Base-by-base conservation (phyloP, 257 asterid genomes). In the Henckelia pumila region DNA sequence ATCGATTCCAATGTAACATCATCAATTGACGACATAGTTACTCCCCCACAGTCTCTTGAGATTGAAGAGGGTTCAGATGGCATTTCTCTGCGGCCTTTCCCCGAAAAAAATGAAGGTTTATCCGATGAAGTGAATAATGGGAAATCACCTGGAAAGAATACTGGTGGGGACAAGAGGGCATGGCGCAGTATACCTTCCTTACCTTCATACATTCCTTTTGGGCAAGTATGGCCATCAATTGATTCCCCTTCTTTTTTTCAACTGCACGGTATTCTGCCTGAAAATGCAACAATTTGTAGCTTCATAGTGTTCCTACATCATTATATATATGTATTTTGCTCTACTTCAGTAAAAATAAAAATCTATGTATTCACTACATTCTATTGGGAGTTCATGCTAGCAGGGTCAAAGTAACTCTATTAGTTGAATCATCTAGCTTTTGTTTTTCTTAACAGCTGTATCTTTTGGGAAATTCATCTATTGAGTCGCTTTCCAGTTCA, bases 1-100 rank as follows among this genome's bases (percentile, higher is more conserved):
- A 64, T 74, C 53, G 87, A 79, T 83, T 84, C 92, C 75, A 66
- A 84, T 71, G 65, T 76, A 61, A 60, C 87, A 55, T 86, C 97
- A 49, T 74, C 95, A 44, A 73, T 88, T 67, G 86, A 85, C 65
- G 89, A 88, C 77, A 78, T 87, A 53, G 82, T 72, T 78, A 67
- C 84, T 69, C 72, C 89, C 25, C 89, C 91, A 66, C 95, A 85
- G 76, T 93, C 96, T 70, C 97, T 93, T 69, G 99, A 90, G 82
- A 93, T 93, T n/a, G 88, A 91, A 82, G 99, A 93, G 83, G 82
- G 92, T 72, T 93, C 95, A 73, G 96, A 90, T 84, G 99, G 97
- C 65, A 84, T 93, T 76, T 88, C 99, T 71, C 94, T 93, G 69
- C 89, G 80, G 59, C 97, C 95, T 52, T 79, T 90, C 67, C 85